phyloP scores from a whole-genome alignment of 169 alveolate genomes.

The Neospora caninum region DNA sequence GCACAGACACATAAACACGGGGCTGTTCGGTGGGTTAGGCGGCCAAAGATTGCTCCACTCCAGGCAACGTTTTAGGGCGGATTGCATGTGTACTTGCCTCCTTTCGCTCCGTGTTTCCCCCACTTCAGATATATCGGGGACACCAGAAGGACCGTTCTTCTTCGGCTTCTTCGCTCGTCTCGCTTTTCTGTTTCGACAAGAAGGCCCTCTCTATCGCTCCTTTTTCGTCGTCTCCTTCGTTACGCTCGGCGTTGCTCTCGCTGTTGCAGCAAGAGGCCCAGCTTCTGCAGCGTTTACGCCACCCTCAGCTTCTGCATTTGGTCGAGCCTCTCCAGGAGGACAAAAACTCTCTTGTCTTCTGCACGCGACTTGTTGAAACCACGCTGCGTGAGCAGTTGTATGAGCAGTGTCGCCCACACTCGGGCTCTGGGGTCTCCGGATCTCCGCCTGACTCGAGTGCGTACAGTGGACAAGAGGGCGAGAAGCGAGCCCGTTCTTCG shows the following conservation, averaged over 20 bases:
- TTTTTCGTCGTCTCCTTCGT: neutral
- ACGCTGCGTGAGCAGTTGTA: constrained; percentile 17
- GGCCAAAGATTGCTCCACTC: no score
- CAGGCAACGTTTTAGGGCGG: no score
- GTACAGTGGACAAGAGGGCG: neutral
- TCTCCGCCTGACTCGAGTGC: neutral
- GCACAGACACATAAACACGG: neutral
- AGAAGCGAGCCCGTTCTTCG: neutral
- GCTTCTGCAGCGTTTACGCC: constrained; percentile 64
- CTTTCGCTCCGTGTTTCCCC: neutral
- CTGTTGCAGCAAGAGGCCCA: constrained; percentile 57
- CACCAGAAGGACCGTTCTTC: constrained; percentile 6
- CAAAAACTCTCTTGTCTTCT: constrained; percentile 47
- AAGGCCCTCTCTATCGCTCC: neutral
- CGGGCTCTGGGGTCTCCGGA: neutral
- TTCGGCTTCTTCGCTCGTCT: constrained; percentile 7
- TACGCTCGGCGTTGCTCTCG: constrained; percentile 31
- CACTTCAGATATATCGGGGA: constrained; percentile 14
- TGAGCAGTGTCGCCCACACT: neutral
- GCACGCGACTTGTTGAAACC: constrained; percentile 31
- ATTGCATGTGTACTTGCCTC: no score
- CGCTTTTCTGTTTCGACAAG: constrained; percentile 40
- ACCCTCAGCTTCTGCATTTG: constrained; percentile 57
- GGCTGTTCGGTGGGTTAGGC: no score
- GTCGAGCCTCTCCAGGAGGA: constrained; percentile 65